Evolutionary conservation across 1,139 yeast species (phyloP), one percentile per base, ranked within the genome.

Genomic region (Dujonia santamariae): DNA sequence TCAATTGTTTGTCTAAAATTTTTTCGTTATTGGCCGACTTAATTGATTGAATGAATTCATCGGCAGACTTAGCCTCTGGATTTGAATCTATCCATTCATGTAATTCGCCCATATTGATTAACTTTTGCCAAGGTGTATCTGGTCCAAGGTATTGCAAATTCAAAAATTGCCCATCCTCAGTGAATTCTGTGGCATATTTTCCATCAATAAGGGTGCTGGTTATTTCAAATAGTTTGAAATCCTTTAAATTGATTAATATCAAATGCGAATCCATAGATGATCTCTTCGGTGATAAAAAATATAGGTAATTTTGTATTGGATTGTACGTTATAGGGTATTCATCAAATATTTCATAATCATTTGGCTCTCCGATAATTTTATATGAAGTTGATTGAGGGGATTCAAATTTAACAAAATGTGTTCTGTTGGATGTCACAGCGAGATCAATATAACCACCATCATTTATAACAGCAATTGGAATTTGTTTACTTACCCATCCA

Each of bases 381-480:
- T 54, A 53, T 4, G 85, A 83, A 6, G 58, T 35, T 1, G 78
- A 48, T 2, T 61, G 56, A 1, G 77, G 63, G 3, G 70, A 62
- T 6, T 78, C 66, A 49, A 80, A 90, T 42, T 75, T 72, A 1
- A 81, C 95, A 30, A 92, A 56, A 48, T 86, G 95, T 37, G 76
- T 77, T 48, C 83, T 81, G 37, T 80, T 72, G 34, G 53, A 38
- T 20, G 71, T 71, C n/a, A 80, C 80, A 8, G 84, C 65, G 4
- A 80, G 72, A 51, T 92, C 97, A 35, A 92, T 64, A 51, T 85
- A 92, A 1, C 90, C 85, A 32, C 65, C 66, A 5, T 16, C 13
- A 0, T 59, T 59, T 4, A 54, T 48, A 4, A 56, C 48, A 9
- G 67, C 48, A 7, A 52, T 38, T 0, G 63, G 52, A 1, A 69